These are phyloP conservation scores for Monosporascus ibericus DNA, from an alignment of 2,329 filamentous ascomycete genomes.

Conservation along the genomic window DNA sequence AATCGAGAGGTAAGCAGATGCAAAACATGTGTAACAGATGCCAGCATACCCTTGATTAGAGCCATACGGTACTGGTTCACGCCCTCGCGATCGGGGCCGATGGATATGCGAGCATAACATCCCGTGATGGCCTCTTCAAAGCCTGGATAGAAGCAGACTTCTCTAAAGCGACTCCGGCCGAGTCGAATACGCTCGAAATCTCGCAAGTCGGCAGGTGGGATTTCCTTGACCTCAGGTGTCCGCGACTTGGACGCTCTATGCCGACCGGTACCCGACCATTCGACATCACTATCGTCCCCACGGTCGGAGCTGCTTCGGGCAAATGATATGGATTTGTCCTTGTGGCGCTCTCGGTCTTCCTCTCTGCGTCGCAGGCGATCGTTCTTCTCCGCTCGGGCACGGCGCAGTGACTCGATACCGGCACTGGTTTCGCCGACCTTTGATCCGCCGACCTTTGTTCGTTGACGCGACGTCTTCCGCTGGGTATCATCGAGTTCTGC, in stretches of 20 bases:
- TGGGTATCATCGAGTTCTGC: conserved; percentile 74
- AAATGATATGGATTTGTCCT: conserved; percentile 38
- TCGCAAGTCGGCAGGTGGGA: conserved; percentile 64
- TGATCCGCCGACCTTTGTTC: conserved; percentile 59
- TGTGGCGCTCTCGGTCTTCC: conserved; percentile 52
- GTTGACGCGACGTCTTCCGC: conserved; percentile 67
- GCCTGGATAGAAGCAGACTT: conserved; percentile 88
- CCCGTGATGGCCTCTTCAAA: conserved; percentile 78
- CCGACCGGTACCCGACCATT: conserved; percentile 58
- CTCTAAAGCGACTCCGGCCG: conserved; percentile 77
- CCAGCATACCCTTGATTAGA: conserved; percentile 67
- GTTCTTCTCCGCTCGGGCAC: conserved; percentile 57
- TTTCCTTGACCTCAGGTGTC: conserved; percentile 55
- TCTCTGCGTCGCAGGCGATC: conserved; percentile 58
- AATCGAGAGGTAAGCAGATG: conserved; percentile 15
- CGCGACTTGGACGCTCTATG: conserved; percentile 40
- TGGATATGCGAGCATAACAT: conserved; percentile 78
- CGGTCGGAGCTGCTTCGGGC: conserved; percentile 36
- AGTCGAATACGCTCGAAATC: conserved; percentile 82
- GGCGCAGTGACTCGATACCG: conserved; percentile 65
- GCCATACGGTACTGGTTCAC: conserved; percentile 82
- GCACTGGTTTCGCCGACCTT: conserved; percentile 63
- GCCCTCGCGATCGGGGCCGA: conserved; percentile 69
- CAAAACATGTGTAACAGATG: not conserved
- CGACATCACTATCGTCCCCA: conserved; percentile 69